These are phyloP conservation scores for Alternaria conjuncta DNA, from an alignment of 2,329 filamentous ascomycete species.

Conservation along the genomic window DNA sequence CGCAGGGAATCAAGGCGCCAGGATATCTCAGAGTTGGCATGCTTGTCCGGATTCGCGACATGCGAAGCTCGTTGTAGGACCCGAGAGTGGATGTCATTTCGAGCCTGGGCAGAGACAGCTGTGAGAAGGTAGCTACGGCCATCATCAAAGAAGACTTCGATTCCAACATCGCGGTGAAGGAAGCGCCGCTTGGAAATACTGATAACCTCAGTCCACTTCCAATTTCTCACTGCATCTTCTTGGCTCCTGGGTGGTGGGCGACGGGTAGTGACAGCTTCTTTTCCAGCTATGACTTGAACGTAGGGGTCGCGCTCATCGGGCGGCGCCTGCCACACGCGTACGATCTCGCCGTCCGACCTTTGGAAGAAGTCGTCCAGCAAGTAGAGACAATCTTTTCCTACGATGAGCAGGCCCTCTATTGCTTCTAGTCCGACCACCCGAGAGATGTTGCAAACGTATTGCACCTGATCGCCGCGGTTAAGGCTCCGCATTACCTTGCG, in stretches of 20 bases:
- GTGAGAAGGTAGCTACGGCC: conserved; percentile 94
- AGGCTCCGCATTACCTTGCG: conserved; percentile 95
- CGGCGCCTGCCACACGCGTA: conserved; percentile 94
- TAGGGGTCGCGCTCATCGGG: conserved; percentile 93
- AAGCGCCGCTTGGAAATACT: conserved; percentile 96
- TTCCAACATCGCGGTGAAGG: conserved; percentile 90
- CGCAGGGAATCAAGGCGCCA: conserved; percentile 91
- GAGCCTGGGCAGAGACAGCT: conserved; percentile 72
- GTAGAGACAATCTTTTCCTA: conserved; percentile 91
- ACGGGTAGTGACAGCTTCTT: conserved; percentile 65
- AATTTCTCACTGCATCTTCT: conserved; percentile 80
- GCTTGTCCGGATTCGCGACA: conserved; percentile 70
- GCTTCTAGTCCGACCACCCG: conserved; percentile 93
- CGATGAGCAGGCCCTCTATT: conserved; percentile 88
- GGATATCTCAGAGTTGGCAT: conserved; percentile 81
- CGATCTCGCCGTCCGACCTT: conserved; percentile 91
- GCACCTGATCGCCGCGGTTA: conserved; percentile 87
- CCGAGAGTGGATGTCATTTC: conserved; percentile 81
- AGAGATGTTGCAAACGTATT: conserved; percentile 94
- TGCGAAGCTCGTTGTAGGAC: conserved; percentile 82
- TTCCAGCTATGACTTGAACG: conserved; percentile 87
- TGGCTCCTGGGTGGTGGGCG: conserved; percentile 40
- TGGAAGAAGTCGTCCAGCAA: conserved; percentile 98
- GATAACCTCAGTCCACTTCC: conserved; percentile 93
- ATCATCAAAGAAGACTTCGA: conserved; percentile 98